Evolutionary conservation across 192 early-diverging fungal species (phyloP), one percentile per base, ranked within the genome.

Genomic region (Coemansia sp.): DNA sequence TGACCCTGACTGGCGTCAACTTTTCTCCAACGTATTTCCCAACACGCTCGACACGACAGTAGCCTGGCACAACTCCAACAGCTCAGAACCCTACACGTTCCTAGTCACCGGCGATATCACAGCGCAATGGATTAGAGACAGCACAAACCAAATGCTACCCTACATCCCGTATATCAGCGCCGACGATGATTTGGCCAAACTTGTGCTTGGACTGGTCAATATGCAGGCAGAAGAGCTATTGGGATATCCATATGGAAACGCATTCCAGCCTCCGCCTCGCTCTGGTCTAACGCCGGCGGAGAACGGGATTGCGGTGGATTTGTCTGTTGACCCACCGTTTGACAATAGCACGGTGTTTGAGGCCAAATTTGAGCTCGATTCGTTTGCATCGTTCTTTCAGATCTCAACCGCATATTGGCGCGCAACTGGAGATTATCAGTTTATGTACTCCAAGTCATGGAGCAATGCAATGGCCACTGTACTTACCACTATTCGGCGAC

Each of bases 41-140:
- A 92, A 92, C 71, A 91, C 90, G 1, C 64, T 86, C 30, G 90
- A 91, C 75, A 91, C 90, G 1, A 90, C 90, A 0, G 78, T 91
- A 1, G 84, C 84, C 4, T 89, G 83, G 86, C 78, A 83, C 62
- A 47, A 77, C 35, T 15, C 60, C 12, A 69, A 71, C 37, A 20
- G 60, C 5, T 53, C 72, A n/a, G 55, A 43, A 35, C 85, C 86
- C 22, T 84, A 83, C 24, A 83, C 89, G 1, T 91, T 92, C 71
- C 64, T 92, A 9, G 83, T 92, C 1, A 92, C 90, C 0, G 90
- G 90, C 27, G 90, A 92, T 63, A 92, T 80, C 20, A 80, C 69
- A 0, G 90, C 90, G 20, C 89, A 90, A 84, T 92, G 90, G 90
- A 78, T 91, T 4, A 85, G 90, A 35, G 90, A 92, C 70, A 88